Percentiles rank a stretch among this genome's conserved stretches.
Conservation (phyloP, 768 basidiomycete species). For the Chiua virens region DNA sequence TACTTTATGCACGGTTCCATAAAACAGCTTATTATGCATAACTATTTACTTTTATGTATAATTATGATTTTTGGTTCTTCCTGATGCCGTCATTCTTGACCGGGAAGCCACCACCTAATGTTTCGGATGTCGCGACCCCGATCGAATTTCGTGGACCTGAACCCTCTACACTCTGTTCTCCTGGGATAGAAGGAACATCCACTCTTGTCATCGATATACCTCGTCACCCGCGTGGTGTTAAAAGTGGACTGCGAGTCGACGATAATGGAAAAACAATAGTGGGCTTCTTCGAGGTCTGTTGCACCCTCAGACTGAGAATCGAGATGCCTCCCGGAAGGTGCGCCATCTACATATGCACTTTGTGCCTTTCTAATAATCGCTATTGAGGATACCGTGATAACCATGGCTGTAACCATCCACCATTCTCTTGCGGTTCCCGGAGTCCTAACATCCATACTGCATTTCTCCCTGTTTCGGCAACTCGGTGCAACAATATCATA, state of each 20-base stretch:
- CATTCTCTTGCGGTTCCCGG: conserved; percentile 62
- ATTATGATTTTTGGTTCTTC: too few species aligned
- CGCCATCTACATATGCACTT: conserved; percentile 20
- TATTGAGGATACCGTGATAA: conserved; percentile 71
- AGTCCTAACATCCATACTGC: conserved; percentile 29
- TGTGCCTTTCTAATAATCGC: conserved; percentile 7
- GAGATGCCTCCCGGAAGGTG: conserved; percentile 70
- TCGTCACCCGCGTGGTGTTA: conserved; percentile 57
- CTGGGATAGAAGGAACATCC: conserved; percentile 76
- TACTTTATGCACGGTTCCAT: too few species aligned
- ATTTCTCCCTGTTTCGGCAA: conserved; percentile 11
- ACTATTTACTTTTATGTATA: too few species aligned
- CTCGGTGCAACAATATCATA: conserved; percentile 7
- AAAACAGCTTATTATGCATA: too few species aligned
- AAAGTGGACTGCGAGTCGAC: conserved; percentile 61
- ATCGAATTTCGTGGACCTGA: conserved; percentile 75
- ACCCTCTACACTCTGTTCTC: conserved; percentile 69
- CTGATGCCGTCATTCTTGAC: conserved; percentile 20
- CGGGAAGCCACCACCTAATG: conserved; percentile 33
- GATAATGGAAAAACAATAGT: conserved; percentile 45
- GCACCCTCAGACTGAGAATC: conserved; percentile 60
- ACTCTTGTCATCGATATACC: conserved; percentile 83
- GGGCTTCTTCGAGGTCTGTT: conserved; percentile 68
- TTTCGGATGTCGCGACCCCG: conserved; percentile 66
- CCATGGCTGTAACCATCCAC: conserved; percentile 61